Conservation (phyloP, 192 early-diverging fungal genomes). For the Coemansia sp. region DNA sequence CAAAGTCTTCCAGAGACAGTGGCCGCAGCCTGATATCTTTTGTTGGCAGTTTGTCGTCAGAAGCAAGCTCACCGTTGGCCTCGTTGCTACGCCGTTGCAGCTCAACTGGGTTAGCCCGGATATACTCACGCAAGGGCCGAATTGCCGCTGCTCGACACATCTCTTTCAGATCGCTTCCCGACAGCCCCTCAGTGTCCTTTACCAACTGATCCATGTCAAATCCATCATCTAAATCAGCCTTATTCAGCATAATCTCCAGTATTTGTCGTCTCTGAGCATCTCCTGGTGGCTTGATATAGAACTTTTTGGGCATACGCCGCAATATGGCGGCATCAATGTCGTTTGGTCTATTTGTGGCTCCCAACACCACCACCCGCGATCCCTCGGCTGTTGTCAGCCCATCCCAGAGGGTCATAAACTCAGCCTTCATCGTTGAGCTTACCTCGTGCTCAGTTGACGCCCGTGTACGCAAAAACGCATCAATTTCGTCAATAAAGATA, state of each 20-base stretch:
- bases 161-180: constrained; percentile 96
- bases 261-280: constrained; percentile 81
- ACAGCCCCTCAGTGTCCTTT: constrained; percentile 71
- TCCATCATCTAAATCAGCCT: constrained; percentile 64
- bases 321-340: constrained; percentile 98
- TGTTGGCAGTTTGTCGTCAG: neutral
- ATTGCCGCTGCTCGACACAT: constrained; percentile 95
- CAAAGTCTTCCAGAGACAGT: constrained; percentile 35
- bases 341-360: constrained; percentile 96
- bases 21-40: constrained; percentile 30
- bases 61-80: neutral
- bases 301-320: constrained; percentile 96
- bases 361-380: constrained; percentile 69
- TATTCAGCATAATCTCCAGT: constrained; percentile 72
- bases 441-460: constrained; percentile 91
- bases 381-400: constrained; percentile 66
- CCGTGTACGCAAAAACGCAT: constrained; percentile 91
- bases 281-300: constrained; percentile 80
- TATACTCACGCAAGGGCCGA: constrained; percentile 87
- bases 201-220: constrained; percentile 72
- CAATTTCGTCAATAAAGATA: constrained; percentile 99
- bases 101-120: constrained; percentile 55
- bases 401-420: constrained; percentile 99
- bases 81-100: constrained; percentile 25
- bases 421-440: constrained; percentile 98